Evolutionary conservation across 2,329 filamentous ascomycete species (phyloP).

Genomic region (Penicillium sp.): DNA sequence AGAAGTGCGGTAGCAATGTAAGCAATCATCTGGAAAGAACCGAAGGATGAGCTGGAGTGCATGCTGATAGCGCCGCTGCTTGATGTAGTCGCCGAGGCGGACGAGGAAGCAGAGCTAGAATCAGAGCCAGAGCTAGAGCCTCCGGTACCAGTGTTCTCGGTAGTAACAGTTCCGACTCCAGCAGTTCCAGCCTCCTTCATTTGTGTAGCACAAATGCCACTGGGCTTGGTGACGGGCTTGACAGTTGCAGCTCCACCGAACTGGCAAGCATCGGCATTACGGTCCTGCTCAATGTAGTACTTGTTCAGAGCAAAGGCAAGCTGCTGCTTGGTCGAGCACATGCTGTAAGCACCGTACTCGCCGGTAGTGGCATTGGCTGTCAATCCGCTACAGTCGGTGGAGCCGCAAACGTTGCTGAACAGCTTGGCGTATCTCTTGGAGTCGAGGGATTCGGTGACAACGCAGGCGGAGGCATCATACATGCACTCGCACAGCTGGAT

Average conservation of each 20-base stretch:
- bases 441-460: constrained; percentile 49
- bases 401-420: constrained; percentile 55
- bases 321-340: constrained; percentile 44
- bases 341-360: constrained; percentile 47
- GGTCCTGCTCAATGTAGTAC: constrained; percentile 44
- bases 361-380: constrained; percentile 40
- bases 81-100: constrained; percentile 18
- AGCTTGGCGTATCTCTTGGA: constrained; percentile 46
- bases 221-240: constrained; percentile 34
- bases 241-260: constrained; percentile 43
- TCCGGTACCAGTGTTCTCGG: constrained; percentile 28
- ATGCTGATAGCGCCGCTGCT: constrained; percentile 24
- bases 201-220: constrained; percentile 38
- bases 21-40: constrained; percentile 34
- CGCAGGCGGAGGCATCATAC: constrained; percentile 68
- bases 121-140: not conserved
- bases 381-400: constrained; percentile 42
- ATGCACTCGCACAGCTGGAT: constrained; percentile 78
- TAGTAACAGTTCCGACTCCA: constrained; percentile 43
- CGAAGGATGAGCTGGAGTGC: constrained; percentile 30
- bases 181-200: constrained; percentile 42
- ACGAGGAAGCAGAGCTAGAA: constrained; percentile 18
- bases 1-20: constrained; percentile 36
- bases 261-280: constrained; percentile 40
- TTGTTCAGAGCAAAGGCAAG: constrained; percentile 46